phyloP scores from a whole-genome alignment of 768 basidiomycete genomes.

The Lactarius hengduanensis region DNA sequence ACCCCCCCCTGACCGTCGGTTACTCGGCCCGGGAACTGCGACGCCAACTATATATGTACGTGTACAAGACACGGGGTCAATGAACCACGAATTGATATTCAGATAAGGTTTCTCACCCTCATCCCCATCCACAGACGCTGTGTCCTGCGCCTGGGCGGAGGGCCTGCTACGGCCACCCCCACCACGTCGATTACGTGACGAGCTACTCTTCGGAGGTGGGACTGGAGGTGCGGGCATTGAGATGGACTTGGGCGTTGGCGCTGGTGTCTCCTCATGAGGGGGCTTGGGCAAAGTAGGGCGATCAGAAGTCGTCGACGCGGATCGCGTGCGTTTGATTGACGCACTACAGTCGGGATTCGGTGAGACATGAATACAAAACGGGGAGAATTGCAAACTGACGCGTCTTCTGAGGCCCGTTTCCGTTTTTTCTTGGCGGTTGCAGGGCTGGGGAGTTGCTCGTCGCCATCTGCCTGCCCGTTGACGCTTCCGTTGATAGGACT shows the following conservation, averaged over 20 bases:
- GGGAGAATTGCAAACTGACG: slow-evolving; percentile 45
- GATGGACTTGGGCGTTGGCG: slow-evolving; percentile 28
- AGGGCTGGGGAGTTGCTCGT: slow-evolving; percentile 48
- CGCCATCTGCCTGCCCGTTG: slow-evolving; percentile 42
- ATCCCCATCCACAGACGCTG: slow-evolving; percentile 50
- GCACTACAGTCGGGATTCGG: slow-evolving; percentile 35
- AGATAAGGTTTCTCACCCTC: slow-evolving; percentile 51
- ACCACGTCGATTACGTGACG: slow-evolving; percentile 34
- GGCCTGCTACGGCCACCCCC: slow-evolving; percentile 34
- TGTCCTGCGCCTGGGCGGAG: slow-evolving; percentile 33
- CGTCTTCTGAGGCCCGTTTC: slow-evolving; percentile 72
- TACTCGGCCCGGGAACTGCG: slow-evolving; percentile 21
- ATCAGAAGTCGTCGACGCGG: slow-evolving; percentile 70
- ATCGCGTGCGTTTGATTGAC: slow-evolving; percentile 72
- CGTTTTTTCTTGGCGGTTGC: slow-evolving; percentile 60
- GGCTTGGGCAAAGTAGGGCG: slow-evolving; percentile 42
- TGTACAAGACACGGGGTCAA: neutral
- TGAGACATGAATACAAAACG: slow-evolving; percentile 22
- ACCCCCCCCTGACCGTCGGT: slow-evolving; percentile 47
- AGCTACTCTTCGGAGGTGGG: slow-evolving; percentile 29
- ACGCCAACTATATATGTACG: slow-evolving; percentile 4
- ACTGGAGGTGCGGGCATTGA: slow-evolving; percentile 29
- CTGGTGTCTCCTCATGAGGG: slow-evolving; percentile 46
- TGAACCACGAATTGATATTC: slow-evolving; percentile 38
- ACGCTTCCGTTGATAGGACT: slow-evolving; percentile 36